Evolutionary conservation across 441 rosid genomes (phyloP).

Genomic region (Melastoma candidum): DNA sequence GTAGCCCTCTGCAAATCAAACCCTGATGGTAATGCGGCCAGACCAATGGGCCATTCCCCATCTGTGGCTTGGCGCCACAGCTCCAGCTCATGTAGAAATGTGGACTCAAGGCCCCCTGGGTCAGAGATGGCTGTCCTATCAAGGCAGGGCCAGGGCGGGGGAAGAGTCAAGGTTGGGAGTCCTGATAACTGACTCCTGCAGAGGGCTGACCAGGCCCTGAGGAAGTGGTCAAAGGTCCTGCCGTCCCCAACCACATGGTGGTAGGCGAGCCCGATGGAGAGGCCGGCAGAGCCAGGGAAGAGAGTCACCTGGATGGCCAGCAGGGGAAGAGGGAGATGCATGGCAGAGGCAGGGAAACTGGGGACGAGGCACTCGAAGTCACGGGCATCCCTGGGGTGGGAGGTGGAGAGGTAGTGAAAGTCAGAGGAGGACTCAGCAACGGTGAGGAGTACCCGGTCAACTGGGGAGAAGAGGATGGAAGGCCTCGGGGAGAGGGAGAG

Average conservation of each 20-base stretch:
- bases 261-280: slow-evolving; percentile 14
- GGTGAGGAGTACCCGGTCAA: slow-evolving; percentile 13
- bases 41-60: slow-evolving; percentile 1
- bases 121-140: slow-evolving; percentile 24
- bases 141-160: slow-evolving; percentile 4
- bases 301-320: slow-evolving; percentile 13
- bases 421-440: slow-evolving; percentile 9
- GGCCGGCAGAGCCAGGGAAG: slow-evolving; percentile 10
- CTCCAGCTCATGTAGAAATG: slow-evolving; percentile 21
- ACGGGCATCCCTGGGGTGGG: slow-evolving; percentile 3
- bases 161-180: slow-evolving; percentile 1
- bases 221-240: slow-evolving; percentile 16
- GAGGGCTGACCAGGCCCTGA: slow-evolving; percentile 14
- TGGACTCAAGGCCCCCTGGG: slow-evolving; percentile 10
- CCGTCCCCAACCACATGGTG: slow-evolving; percentile 18
- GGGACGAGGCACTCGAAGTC: slow-evolving; percentile 13
- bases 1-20: slow-evolving; percentile 24
- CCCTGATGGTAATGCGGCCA: background rate
- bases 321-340: background rate
- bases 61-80: background rate
- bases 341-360: background rate
- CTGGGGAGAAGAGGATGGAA: slow-evolving; percentile 2
- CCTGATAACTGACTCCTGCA: background rate
- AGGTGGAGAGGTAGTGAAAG: slow-evolving; percentile 1
- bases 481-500: slow-evolving; percentile 15